These are phyloP conservation scores for Miamiensis avidus DNA, from an alignment of 169 alveolate genomes.

Conservation along the genomic window DNA sequence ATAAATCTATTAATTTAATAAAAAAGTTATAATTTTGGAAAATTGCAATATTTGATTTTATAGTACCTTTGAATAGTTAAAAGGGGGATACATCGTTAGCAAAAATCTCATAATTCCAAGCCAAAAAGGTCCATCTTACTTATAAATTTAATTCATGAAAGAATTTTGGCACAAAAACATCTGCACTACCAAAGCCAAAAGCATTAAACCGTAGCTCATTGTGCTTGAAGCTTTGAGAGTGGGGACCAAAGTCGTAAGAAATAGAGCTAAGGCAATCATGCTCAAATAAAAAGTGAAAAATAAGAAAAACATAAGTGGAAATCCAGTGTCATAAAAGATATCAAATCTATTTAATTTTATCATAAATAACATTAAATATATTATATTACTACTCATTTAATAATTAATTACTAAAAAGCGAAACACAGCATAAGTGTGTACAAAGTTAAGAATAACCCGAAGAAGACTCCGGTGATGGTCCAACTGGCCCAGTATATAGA, in stretches of 20 bases:
- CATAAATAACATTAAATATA: no score
- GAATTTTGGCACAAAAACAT: neutral
- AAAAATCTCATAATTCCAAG: neutral
- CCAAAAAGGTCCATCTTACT: neutral
- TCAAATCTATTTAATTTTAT: neutral
- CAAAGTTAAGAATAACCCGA: constrained; percentile 28
- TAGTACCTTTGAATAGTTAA: neutral
- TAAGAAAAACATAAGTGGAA: neutral
- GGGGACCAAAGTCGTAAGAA: neutral
- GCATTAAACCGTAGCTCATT: neutral
- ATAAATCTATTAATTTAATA: no score
- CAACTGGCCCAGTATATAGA: constrained; percentile 49
- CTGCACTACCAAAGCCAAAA: neutral
- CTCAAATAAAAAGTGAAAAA: neutral
- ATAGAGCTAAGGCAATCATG: neutral
- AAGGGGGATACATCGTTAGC: neutral
- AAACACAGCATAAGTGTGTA: constrained; percentile 21
- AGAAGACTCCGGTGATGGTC: constrained; percentile 40
- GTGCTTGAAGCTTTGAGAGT: neutral
- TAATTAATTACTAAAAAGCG: constrained; percentile 2
- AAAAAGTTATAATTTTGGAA: no score
- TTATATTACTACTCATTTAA: no score
- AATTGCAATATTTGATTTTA: no score
- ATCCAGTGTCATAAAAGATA: neutral
- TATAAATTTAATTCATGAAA: no score